Conservation (phyloP, 352 stramenopile genomes). For the Globisporangium megalacanthum region DNA sequence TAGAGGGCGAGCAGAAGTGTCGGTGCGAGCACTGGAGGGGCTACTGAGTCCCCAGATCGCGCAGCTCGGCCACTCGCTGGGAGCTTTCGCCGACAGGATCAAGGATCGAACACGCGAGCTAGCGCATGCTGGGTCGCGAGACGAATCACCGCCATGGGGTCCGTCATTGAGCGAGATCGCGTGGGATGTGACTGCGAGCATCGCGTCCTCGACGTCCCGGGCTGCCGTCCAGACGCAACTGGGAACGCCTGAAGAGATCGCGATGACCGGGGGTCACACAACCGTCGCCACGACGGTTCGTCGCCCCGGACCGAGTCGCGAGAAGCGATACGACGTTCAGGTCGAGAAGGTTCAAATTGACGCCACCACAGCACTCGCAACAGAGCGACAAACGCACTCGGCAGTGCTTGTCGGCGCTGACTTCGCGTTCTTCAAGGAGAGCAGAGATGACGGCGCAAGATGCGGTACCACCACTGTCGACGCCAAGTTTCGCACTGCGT, state of each 20-base stretch:
- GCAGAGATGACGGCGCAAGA: background rate
- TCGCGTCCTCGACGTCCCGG: constrained; percentile 6
- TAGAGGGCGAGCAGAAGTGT: background rate
- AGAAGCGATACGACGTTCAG: constrained; percentile 6
- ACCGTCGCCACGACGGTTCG: constrained; percentile 2
- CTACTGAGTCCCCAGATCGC: constrained; percentile 5
- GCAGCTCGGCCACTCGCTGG: constrained; percentile 10
- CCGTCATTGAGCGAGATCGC: background rate
- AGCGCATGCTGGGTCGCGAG: background rate
- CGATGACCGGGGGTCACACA: constrained; percentile 2
- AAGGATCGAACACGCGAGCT: background rate
- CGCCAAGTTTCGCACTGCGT: constrained; percentile 8
- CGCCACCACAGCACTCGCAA: constrained; percentile 1
- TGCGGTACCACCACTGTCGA: background rate
- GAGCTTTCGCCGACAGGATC: constrained; percentile 1
- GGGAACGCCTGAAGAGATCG: constrained; percentile 7
- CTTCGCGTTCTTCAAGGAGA: constrained; percentile 8
- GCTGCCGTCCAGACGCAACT: constrained; percentile 4
- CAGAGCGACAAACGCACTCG: constrained; percentile 3
- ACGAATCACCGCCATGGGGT: background rate
- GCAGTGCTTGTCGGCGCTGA: constrained; percentile 11
- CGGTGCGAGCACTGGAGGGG: constrained; percentile 1
- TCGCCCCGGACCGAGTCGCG: background rate
- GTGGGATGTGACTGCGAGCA: constrained; percentile 2
- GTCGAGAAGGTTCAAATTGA: constrained; percentile 5